Conservation (phyloP, 2,329 filamentous ascomycete genomes). For the Xylaria sp. region DNA sequence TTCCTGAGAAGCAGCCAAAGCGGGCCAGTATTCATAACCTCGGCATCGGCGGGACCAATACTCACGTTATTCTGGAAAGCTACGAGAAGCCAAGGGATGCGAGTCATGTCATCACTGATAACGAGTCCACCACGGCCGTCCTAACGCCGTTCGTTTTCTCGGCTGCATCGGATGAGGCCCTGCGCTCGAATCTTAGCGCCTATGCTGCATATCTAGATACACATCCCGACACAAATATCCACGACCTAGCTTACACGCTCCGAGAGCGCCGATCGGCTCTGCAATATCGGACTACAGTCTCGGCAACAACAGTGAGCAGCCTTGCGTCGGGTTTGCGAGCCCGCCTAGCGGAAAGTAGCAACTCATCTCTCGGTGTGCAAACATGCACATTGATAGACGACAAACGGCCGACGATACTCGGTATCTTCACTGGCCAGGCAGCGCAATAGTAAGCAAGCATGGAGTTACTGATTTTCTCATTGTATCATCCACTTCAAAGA, state of each 20-base stretch:
- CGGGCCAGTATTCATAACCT: background rate
- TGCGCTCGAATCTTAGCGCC: background rate
- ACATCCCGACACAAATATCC: background rate
- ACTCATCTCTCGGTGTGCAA: background rate
- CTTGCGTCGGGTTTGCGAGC: background rate
- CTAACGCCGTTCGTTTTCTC: slow-evolving; percentile 24
- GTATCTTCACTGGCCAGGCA: slow-evolving; percentile 12
- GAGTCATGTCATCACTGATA: background rate
- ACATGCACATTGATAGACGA: too few species aligned
- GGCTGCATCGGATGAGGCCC: background rate
- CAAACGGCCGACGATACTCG: background rate
- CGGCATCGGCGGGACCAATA: background rate
- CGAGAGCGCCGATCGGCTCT: slow-evolving; percentile 15
- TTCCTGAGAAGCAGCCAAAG: background rate
- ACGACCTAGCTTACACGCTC: slow-evolving; percentile 16
- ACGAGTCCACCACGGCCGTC: background rate
- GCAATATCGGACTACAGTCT: background rate
- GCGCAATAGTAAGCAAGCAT: background rate
- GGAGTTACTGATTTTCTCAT: too few species aligned
- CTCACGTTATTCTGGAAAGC: slow-evolving; percentile 23
- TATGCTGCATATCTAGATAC: slow-evolving; percentile 5
- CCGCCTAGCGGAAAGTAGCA: background rate
- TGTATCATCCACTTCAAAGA: too few species aligned
- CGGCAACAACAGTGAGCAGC: background rate
- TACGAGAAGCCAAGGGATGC: background rate